These are phyloP conservation scores for Naematelia aurantialba DNA, from an alignment of 768 basidiomycete species.

Conservation along the genomic window DNA sequence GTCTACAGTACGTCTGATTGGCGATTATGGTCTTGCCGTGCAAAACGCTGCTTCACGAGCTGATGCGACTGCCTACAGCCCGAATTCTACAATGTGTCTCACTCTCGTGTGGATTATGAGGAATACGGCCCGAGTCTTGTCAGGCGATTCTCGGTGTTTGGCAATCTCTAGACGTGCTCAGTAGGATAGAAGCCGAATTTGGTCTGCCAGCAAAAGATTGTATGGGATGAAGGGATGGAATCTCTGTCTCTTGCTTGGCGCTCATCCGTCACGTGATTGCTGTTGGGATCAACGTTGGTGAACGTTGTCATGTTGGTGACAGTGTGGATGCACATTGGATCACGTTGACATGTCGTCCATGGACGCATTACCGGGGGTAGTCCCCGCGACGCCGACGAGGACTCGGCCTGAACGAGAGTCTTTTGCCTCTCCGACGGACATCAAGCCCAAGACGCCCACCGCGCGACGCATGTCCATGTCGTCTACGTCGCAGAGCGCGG, in stretches of 20 bases:
- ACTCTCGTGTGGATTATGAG: conserved; percentile 83
- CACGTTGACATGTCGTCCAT: not conserved
- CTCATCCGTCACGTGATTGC: too few relatives aligned
- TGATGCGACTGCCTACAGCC: conserved; percentile 58
- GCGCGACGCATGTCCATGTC: conserved; percentile 33
- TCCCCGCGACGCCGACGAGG: not conserved
- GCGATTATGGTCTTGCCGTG: not conserved
- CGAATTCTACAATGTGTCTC: conserved; percentile 91
- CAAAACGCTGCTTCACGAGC: too few relatives aligned
- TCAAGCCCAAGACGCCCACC: conserved; percentile 26
- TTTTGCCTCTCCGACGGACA: conserved; percentile 11
- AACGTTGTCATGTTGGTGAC: too few relatives aligned
- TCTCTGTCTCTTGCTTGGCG: too few relatives aligned
- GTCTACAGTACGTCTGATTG: conserved; percentile 64
- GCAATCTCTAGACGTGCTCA: conserved; percentile 35
- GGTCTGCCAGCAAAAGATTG: not conserved
- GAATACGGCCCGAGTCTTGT: conserved; percentile 51
- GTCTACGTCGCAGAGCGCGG: conserved; percentile 23
- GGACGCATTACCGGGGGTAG: not conserved
- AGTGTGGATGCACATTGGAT: too few relatives aligned
- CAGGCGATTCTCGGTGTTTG: conserved; percentile 49
- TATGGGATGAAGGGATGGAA: not conserved
- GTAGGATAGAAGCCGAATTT: not conserved
- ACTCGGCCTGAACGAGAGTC: not conserved
- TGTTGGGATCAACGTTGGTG: too few relatives aligned